A percentile compares a stretch with the other conserved stretches of the same genome.
Evolutionary conservation across 2,329 filamentous ascomycete species (phyloP).

Genomic region (Mycogone perniciosa): DNA sequence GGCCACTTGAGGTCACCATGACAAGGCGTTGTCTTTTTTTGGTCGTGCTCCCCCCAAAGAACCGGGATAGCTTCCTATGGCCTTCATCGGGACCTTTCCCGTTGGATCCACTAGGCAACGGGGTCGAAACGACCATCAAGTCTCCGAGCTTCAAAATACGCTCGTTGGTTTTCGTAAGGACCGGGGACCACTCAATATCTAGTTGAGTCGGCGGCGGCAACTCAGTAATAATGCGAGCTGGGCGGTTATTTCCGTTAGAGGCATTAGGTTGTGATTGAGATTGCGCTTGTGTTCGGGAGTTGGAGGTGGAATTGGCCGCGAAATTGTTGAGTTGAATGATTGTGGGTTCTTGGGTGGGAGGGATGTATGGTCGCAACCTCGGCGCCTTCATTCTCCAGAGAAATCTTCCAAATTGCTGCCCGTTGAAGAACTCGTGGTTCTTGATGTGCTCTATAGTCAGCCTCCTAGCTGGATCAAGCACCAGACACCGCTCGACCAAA

Average conservation of each 20-base stretch:
- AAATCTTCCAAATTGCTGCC: constrained; percentile 72
- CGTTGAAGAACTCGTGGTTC: constrained; percentile 91
- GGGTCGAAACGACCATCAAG: constrained; percentile 73
- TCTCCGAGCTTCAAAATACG: constrained; percentile 93
- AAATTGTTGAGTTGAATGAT: constrained; percentile 66
- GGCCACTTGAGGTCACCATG: constrained; percentile 87
- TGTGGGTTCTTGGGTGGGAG: constrained; percentile 66
- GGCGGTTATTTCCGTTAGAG: constrained; percentile 48
- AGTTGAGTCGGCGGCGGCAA: constrained; percentile 92
- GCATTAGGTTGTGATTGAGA: constrained; percentile 31
- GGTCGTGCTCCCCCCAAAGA: constrained; percentile 83
- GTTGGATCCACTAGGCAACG: constrained; percentile 67
- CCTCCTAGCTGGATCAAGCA: constrained; percentile 77
- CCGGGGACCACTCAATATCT: constrained; percentile 97
- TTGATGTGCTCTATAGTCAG: constrained; percentile 94
- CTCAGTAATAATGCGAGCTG: constrained; percentile 84
- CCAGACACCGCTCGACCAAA: constrained; percentile 81
- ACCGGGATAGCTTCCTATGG: constrained; percentile 85
- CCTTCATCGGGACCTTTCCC: constrained; percentile 64
- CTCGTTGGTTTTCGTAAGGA: constrained; percentile 84
- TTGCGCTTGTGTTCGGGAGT: constrained; percentile 23
- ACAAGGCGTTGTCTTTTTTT: constrained; percentile 93
- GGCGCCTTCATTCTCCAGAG: constrained; percentile 90
- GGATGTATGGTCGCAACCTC: constrained; percentile 74
- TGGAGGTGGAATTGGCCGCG: constrained; percentile 22